Percentiles rank a stretch among this genome's conserved stretches.
phyloP scores from a whole-genome alignment of 208 protist genomes.

The Acanthamoeba sp. region DNA sequence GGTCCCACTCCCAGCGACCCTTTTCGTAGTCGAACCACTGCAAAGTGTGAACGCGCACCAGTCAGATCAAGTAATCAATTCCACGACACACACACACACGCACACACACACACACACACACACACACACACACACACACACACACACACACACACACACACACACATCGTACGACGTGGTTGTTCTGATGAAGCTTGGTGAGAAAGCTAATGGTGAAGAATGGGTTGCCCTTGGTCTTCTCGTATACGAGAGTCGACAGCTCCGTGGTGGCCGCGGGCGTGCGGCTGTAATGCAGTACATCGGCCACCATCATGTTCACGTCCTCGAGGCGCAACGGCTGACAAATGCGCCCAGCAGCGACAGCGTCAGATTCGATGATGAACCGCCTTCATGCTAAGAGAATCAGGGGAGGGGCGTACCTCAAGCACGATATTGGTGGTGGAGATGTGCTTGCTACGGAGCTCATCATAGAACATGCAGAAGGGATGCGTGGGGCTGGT shows the following conservation, averaged over 20 bases:
- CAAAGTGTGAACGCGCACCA: background rate
- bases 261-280: no score
- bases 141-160: no score
- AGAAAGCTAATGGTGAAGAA: conserved; percentile 66
- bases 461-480: background rate
- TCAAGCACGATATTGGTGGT: background rate
- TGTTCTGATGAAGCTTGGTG: background rate
- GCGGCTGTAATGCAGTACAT: background rate
- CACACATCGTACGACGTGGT: background rate
- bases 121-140: no score
- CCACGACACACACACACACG: background rate
- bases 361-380: background rate
- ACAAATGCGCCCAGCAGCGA: background rate
- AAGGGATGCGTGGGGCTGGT: conserved; percentile 2
- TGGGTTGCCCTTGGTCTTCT: conserved; percentile 44
- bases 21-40: background rate
- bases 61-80: background rate
- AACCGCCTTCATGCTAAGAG: background rate
- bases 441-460: background rate
- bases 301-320: background rate
- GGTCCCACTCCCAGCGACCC: conserved; percentile 4
- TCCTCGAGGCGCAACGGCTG: conserved; percentile 8
- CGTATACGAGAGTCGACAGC: background rate
- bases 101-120: no score
- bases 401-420: background rate